Evolutionary conservation across 1,284 basidiomycete species (phyloP), one percentile per base, ranked within the genome.

Genomic region (Trichosporon sp.): DNA sequence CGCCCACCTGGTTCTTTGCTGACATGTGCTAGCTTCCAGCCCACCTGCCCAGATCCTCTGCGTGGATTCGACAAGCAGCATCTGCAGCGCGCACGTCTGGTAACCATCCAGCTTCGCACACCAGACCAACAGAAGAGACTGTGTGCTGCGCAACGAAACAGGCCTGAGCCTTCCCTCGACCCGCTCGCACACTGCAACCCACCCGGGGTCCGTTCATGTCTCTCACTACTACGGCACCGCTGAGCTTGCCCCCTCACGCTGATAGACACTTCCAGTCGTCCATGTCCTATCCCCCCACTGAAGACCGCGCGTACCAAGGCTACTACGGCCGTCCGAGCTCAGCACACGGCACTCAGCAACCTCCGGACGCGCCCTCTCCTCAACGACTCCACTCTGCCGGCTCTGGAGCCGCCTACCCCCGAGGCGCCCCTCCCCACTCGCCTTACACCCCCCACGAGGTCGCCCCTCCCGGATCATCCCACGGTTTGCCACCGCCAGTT

Each of bases 401-500:
- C 38, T 72, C 70, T 31, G 62, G 65, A 42, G 70, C 66, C 2
- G 51, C 44, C 23, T 78, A 73, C 69, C 58, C 70, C 32, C 75
- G 76, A 68, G 47, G 68, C 12, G 68, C 72, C 12, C 70, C 74
- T 13, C 69, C 74, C 23, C 73, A 75, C 65, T 78, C 77, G 2
- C 77, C 76, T 7, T 69, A 27, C 9, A 73, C 75, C 29, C 68
- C 70, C 2, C 72, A 71, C 68, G 75, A 77, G 31, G 65, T 76
- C 42, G 71, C 65, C 21, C 69, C 75, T 23, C 75, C 78, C n/a
- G 76, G 76, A 6, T 76, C 78, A 8, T 76, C 77, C 31, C 78
- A 79, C 68, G 76, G 77, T 29, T 78, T 78, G 69, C 75, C 78
- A 23, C 73, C 77, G 31, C 77, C 76, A 2, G 75, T 78, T 31